Percentiles rank a stretch among this genome's conserved stretches.
Conservation (phyloP, 179 eudicot genomes). For the Nepenthes alata region DNA sequence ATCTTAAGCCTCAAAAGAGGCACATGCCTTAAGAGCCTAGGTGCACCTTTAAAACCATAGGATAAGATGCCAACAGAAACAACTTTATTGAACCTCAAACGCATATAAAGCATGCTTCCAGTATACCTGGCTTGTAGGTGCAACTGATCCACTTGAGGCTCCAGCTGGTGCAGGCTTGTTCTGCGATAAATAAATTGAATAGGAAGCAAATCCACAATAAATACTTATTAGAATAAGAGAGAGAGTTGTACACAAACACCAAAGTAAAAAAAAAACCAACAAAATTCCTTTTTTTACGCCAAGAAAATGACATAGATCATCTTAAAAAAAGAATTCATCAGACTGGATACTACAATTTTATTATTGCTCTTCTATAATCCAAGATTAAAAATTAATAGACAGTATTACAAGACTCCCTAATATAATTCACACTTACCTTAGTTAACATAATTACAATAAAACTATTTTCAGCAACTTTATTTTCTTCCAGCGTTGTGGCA, state of each 20-base stretch:
- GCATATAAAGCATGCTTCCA: background rate
- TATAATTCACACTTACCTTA: conserved; percentile 33
- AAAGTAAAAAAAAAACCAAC: background rate
- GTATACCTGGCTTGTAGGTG: conserved; percentile 48
- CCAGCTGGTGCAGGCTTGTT: conserved; percentile 53
- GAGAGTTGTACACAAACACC: background rate
- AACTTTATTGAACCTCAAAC: background rate
- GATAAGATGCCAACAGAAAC: background rate
- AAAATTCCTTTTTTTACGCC: background rate
- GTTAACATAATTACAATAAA: conserved; percentile 70
- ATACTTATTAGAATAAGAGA: background rate
- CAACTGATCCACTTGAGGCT: conserved; percentile 39
- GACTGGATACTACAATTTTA: background rate
- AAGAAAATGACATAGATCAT: too few relatives aligned
- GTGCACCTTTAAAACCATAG: background rate
- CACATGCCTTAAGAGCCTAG: too few relatives aligned
- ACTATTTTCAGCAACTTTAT: conserved; percentile 65
- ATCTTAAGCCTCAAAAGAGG: too few relatives aligned
- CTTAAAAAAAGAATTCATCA: background rate
- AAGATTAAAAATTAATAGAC: background rate
- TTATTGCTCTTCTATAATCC: background rate
- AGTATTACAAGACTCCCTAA: background rate
- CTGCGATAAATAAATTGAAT: conserved; percentile 19
- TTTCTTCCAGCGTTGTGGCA: conserved; percentile 67
- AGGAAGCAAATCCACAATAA: background rate